Evolutionary conservation across 2,329 filamentous ascomycete genomes (phyloP), one percentile per base, ranked within the genome.

Genomic region (Trichoderma koningii): DNA sequence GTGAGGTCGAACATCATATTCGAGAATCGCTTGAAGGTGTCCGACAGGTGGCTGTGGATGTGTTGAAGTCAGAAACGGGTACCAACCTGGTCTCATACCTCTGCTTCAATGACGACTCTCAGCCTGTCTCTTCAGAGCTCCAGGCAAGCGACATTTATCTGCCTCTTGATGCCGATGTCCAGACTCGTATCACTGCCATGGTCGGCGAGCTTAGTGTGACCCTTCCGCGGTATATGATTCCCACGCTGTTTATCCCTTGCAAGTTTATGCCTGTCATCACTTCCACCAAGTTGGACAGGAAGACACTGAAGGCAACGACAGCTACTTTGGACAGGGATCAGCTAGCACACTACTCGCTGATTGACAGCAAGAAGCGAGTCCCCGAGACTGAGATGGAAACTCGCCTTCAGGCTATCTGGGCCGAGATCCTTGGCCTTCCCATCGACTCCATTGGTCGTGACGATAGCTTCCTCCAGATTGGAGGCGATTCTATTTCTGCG

Each of bases 221-320:
- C 10, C 64, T 70, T 17, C 73, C 73, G 1, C 69, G 70, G 30
- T 80, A 80, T 69, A 80, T 81, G 78, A 72, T 81, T 0, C 79
- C 79, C 3, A 73, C 76, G 0, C 73, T 73, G 3, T 79, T 79
- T 56, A 75, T 81, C 41, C 78, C 78, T 7, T 68, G 80, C 15
- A 69, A 70, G 1, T 67, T 72, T 17, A 79, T 81, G 73, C 79
- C 79, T 17, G 12, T 64, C 2, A 67, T 53, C 2, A 59, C 50
- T 2, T 65, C 68, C 0, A 66, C 61, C 0, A 69, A 69, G 23
- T 23, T 64, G 2, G 64, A 69, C 15, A 41, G 64, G 17, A 61
- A 48, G 17, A 34, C 21, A 14, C 50, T 69, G 2, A 55, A 56
- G 3, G n/a, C 34, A 28, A 21, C 53, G 9, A 56, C 45, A 30